Evolutionary conservation across 2,329 filamentous ascomycete species (phyloP).

Genomic region (Ophiocordyceps camponoti-rufipedis): DNA sequence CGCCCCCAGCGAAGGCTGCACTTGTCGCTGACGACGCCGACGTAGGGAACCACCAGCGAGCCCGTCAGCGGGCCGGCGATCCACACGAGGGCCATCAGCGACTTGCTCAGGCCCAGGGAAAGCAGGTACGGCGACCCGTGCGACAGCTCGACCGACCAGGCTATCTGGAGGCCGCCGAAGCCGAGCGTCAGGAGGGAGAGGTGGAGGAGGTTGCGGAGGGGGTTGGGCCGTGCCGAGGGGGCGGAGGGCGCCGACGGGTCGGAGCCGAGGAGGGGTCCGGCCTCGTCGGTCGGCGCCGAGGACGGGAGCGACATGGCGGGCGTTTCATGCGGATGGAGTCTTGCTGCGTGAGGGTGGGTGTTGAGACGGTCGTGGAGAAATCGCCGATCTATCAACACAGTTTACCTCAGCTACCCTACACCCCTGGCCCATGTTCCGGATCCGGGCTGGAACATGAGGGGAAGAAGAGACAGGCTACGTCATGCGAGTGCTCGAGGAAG

Average conservation of each 20-base stretch:
- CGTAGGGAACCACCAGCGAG: slow-evolving; percentile 63
- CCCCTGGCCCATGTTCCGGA: too few relatives aligned
- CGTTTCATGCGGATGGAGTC: too few relatives aligned
- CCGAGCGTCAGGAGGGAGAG: slow-evolving; percentile 71
- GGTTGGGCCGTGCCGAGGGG: slow-evolving; percentile 32
- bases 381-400: too few relatives aligned
- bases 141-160: slow-evolving; percentile 88
- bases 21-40: slow-evolving; percentile 66
- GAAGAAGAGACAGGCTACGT: too few relatives aligned
- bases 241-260: slow-evolving; percentile 1
- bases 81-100: slow-evolving; percentile 69
- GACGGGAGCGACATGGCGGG: background rate
- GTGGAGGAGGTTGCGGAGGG: slow-evolving; percentile 60
- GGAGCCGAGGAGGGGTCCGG: background rate
- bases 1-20: slow-evolving; percentile 60
- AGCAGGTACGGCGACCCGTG: slow-evolving; percentile 77
- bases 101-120: slow-evolving; percentile 67
- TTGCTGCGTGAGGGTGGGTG: too few relatives aligned
- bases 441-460: too few relatives aligned
- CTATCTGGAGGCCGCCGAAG: slow-evolving; percentile 79
- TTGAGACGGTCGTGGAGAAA: too few relatives aligned
- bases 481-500: too few relatives aligned
- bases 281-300: background rate
- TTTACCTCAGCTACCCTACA: too few relatives aligned
- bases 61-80: slow-evolving; percentile 67